Evolutionary conservation across 352 stramenopile genomes (phyloP), one percentile per base, ranked within the genome.

Genomic region (Pythium aphanidermatum): DNA sequence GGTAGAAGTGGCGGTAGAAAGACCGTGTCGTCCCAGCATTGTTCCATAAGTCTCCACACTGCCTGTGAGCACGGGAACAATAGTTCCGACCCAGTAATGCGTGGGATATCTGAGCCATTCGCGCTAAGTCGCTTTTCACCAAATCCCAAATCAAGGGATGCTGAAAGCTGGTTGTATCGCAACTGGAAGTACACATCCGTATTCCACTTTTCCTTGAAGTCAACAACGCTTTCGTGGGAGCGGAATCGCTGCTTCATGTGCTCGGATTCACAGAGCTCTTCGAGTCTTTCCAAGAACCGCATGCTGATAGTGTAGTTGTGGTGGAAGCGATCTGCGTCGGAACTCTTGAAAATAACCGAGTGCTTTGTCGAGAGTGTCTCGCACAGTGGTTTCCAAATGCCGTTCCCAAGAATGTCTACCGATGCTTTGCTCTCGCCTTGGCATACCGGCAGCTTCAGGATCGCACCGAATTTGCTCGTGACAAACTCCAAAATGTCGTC

Each of bases 171-270:
- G 7, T 66, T 70, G 26, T 64, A 70, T 29, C 76, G 74, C 40
- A 92, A 57, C 47, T 95, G 78, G 41, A 91, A 92, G 63, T 95
- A 95, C 16, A 92, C 74, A 31, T 90, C 81, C 46, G 91, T 69
- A 44, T 95, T 92, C 83, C 83, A 95, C 56, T 85, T 87, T 35
- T 91, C 79, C 46, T 83, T 86, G 56, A 95, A 95, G 27, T 85
- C 66, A 4, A 85, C 46, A 11, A 86, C 72, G 16, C 68, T 86
- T 29, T 90, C 74, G 26, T 90, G 76, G 5, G 57, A 63, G 14
- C 75, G 68, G 28, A 95, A 92, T 2, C 81, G 74, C 5, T 38
- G 64, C 47, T 70, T 78, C 65, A 84, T 83, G 2, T 52, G 49
- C 16, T 83, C 55, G 9, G 36, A 83, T n/a, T 51, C 60, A 33